Base-by-base conservation (phyloP, 495 filamentous ascomycete genomes). In the Cercophora sp. region DNA sequence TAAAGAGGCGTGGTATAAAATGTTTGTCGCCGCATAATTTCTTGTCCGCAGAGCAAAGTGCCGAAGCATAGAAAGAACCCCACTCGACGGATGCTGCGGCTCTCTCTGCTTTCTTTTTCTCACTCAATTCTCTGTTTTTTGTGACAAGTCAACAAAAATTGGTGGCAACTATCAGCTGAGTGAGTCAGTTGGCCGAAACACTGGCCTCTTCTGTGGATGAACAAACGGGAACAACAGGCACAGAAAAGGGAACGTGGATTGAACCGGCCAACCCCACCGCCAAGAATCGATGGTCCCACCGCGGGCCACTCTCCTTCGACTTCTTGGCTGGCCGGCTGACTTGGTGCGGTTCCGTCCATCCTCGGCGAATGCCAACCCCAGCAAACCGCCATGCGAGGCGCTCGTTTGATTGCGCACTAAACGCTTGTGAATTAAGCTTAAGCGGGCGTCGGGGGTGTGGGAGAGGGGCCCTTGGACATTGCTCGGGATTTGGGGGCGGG, bases 371-470 rank as follows among this genome's bases (percentile, higher is more conserved):
- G 8, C 29, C 40, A n/a, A 19, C 13, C 13, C 34, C 32, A 8
- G 25, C 39, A 16, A 45, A 43, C 25, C 19, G 34, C 31, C 43
- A 50, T 49, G 50, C 51, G 34, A 43, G 51, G 56, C 51, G 56
- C 40, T 60, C 48, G 57, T 60, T 59, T 39, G 45, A 55, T 54
- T 54, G 45, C 46, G 51, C 58, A 44, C 57, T 60, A 57, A 42
- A 39, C 18, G 52, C 54, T 54, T 47, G 27, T 22, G 50, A 54
- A 57, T 60, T 60, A 60, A 60, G 58, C 58, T 60, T 60, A 60
- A 60, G 58, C 54, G 43, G 58, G 36, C 35, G 29, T 43, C 20
- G 34, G 52, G 44, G 16, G 16, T n/a, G n/a, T n/a, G n/a, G n/a
- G n/a, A n/a, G n/a, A n/a, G n/a, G n/a, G n/a, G n/a, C 34, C 11